Conservation (phyloP, 2,329 filamentous ascomycete species). For the Colletotrichum sp. region DNA sequence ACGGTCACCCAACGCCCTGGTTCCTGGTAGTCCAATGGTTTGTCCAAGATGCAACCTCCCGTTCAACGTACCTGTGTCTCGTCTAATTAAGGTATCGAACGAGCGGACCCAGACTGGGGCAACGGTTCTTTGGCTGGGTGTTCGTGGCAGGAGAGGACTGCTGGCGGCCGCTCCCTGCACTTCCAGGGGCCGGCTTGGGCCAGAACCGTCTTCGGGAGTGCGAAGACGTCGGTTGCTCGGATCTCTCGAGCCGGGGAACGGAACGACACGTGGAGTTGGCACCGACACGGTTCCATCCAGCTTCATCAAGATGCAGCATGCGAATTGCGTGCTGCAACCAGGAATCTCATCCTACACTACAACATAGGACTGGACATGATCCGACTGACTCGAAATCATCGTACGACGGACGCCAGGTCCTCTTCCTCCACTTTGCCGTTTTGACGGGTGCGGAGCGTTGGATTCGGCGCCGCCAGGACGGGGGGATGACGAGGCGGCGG, state of each 20-base stretch:
- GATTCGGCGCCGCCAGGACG: constrained; percentile 3
- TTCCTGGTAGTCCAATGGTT: constrained; percentile 1
- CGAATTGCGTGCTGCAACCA: background rate
- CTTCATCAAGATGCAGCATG: background rate
- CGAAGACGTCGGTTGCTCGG: background rate
- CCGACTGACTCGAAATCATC: constrained; percentile 13
- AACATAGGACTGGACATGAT: background rate
- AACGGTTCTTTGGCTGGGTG: background rate
- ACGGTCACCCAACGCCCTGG: background rate
- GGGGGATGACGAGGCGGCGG: constrained; percentile 10
- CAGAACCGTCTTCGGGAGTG: background rate
- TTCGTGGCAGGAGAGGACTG: background rate
- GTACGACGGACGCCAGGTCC: background rate
- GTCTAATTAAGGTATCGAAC: background rate
- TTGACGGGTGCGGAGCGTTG: constrained; percentile 10
- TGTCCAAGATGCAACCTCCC: background rate
- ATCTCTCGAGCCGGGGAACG: background rate
- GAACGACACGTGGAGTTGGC: background rate
- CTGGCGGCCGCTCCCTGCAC: background rate
- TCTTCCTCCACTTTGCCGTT: background rate
- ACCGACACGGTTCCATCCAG: background rate
- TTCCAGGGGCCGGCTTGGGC: background rate
- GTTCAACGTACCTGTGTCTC: background rate
- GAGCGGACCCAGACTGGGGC: background rate
- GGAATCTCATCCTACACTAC: background rate